Conservation (phyloP, 2,329 filamentous ascomycete genomes). For the Nemania diffusa region DNA sequence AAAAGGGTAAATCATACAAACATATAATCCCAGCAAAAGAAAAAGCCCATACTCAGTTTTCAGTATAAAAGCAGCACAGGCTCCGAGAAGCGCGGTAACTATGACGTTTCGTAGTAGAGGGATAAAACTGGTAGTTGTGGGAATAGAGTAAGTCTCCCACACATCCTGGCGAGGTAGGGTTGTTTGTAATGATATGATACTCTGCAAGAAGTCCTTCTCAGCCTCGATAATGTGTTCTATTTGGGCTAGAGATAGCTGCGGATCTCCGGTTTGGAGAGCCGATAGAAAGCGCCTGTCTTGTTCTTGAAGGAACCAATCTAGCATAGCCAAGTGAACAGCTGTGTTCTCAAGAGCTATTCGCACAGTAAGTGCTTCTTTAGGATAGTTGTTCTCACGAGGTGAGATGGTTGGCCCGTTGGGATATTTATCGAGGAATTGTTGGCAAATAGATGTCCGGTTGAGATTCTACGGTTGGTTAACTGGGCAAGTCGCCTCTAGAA, state of each 20-base stretch:
- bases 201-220: background rate
- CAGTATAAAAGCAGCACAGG: background rate
- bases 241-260: background rate
- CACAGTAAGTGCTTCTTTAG: background rate
- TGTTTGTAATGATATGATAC: background rate
- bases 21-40: background rate
- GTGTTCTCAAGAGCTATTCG: constrained; percentile 1
- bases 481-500: background rate
- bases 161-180: too few species aligned
- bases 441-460: constrained; percentile 19
- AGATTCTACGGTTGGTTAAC: constrained; percentile 7
- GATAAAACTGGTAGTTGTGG: background rate
- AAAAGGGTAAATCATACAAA: background rate
- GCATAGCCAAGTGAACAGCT: background rate
- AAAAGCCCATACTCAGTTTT: background rate
- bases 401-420: constrained; percentile 19
- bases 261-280: background rate
- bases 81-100: background rate
- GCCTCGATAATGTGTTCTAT: constrained; percentile 1
- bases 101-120: background rate
- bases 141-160: too few species aligned
- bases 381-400: constrained; percentile 2
- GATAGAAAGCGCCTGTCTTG: constrained; percentile 15
- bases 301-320: constrained; percentile 11
- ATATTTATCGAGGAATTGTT: constrained; percentile 25